phyloP scores from a whole-genome alignment of 1,284 basidiomycete species.

The Cryptococcus sp. region DNA sequence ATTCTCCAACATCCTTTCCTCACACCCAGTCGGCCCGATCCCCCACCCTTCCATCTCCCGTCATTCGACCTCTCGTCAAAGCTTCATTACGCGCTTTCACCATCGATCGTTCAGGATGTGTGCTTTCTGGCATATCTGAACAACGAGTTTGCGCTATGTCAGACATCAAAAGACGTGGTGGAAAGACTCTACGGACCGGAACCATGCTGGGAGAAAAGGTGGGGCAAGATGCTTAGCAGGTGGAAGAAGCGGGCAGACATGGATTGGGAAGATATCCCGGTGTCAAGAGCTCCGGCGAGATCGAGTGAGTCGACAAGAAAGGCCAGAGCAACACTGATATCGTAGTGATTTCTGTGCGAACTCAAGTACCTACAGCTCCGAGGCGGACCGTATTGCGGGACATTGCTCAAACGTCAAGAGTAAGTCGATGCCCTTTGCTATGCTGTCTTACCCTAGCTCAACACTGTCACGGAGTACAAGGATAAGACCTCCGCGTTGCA shows the following conservation, averaged over 20 bases:
- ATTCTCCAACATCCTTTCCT: slow-evolving; percentile 40
- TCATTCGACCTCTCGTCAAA: slow-evolving; percentile 12
- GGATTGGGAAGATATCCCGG: slow-evolving; percentile 31
- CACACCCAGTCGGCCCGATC: slow-evolving; percentile 9
- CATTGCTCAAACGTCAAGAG: neutral
- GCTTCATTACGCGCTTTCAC: slow-evolving; percentile 13
- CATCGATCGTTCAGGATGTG: slow-evolving; percentile 32
- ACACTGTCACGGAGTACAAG: too few relatives aligned
- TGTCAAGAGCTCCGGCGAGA: too few relatives aligned
- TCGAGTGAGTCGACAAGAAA: too few relatives aligned
- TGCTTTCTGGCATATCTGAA: slow-evolving; percentile 36
- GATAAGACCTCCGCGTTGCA: too few relatives aligned
- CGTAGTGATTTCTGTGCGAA: neutral
- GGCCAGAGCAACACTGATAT: neutral
- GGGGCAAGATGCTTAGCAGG: slow-evolving; percentile 30
- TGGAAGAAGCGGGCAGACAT: slow-evolving; percentile 31
- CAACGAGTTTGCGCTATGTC: slow-evolving; percentile 29
- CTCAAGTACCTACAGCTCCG: neutral
- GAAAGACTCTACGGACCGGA: slow-evolving; percentile 19
- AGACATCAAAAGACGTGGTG: slow-evolving; percentile 23
- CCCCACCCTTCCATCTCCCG: slow-evolving; percentile 18
- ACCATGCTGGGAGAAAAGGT: slow-evolving; percentile 43
- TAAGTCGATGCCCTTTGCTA: too few relatives aligned
- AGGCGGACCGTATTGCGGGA: neutral
- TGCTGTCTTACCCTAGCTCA: too few relatives aligned